Base-by-base conservation (phyloP, 805 yeast genomes). In the Ogataea nitratoaversa region DNA sequence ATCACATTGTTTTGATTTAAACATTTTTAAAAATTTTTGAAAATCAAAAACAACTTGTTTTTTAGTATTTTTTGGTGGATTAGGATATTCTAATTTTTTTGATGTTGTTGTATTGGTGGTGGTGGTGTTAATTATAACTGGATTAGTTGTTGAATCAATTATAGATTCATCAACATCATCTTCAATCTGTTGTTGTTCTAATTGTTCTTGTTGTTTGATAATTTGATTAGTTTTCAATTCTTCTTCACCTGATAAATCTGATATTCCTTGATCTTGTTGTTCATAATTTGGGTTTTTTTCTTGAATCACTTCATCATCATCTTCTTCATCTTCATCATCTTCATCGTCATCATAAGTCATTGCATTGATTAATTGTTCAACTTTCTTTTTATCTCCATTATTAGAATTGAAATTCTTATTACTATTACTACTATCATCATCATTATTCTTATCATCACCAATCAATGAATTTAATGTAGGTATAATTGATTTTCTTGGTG, bases 1-100 rank as follows among this genome's bases (percentile, higher is more conserved):
- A 42, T 87, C 95, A 5, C 98, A 96, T 40, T 73, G 71, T 47
- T 80, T 82, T 38, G 76, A 72, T 43, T 83, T 80, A 49, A 93
- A 71, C 49, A 83, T 85, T 11, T 71, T 69, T 30, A 89, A 68
- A 57, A 93, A 93, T 19, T 72, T 62, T 57, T 87, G 96, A 59
- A 91, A 93, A 59, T 93, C 95, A 62, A 91, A 90, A 4, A 74
- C 68, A 19, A 41, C 48, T 36, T 59, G 62, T 25, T 55, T 56
- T 28, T 50, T 50, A 5, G 48, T 56, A 47, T 44, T 45, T 30
- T 36, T 50, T 36, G 62, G 62, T 5, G 67, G 61, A 36, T 57
- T 59, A 18, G 65, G 59, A 32, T 53, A 51, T 31, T 47, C 52
- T 22, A 27, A 23, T 34, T 36, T 32, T 44, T 46, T n/a, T n/a